Conservation (phyloP, 1,139 yeast species). For the Chernovozyma sophiae-reginae region DNA sequence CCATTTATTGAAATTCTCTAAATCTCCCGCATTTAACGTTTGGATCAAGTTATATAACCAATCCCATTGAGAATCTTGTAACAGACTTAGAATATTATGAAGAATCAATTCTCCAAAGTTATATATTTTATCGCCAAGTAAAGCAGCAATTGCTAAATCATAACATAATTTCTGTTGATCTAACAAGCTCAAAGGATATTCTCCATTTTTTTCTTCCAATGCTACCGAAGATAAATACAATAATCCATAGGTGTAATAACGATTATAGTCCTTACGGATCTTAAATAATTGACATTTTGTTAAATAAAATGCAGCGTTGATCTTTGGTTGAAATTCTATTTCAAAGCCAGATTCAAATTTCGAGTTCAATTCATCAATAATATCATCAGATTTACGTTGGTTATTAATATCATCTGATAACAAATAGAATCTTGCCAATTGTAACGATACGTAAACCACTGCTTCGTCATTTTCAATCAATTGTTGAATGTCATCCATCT, state of each 20-base stretch:
- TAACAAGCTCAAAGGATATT: slow-evolving; percentile 14
- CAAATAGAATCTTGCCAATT: slow-evolving; percentile 70
- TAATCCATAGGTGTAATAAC: slow-evolving; percentile 64
- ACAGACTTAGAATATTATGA: slow-evolving; percentile 72
- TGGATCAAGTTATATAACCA: slow-evolving; percentile 76
- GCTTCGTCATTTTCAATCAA: slow-evolving; percentile 39
- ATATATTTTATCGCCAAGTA: slow-evolving; percentile 87
- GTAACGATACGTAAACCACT: slow-evolving; percentile 64
- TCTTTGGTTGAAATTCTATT: slow-evolving; percentile 55
- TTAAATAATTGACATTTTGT: slow-evolving; percentile 77
- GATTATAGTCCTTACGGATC: slow-evolving; percentile 70
- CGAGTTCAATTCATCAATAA: slow-evolving; percentile 58
- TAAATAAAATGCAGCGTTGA: slow-evolving; percentile 80
- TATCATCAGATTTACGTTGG: slow-evolving; percentile 54
- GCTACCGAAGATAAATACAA: slow-evolving; percentile 51
- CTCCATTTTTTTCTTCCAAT: slow-evolving; percentile 23
- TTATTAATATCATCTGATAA: slow-evolving; percentile 39
- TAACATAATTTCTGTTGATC: slow-evolving; percentile 54
- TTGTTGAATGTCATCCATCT: slow-evolving; percentile 29
- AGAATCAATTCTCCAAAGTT: slow-evolving; percentile 92
- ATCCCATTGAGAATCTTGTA: slow-evolving; percentile 47
- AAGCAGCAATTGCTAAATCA: slow-evolving; percentile 81
- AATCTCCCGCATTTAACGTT: slow-evolving; percentile 75
- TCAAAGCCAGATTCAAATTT: slow-evolving; percentile 28
- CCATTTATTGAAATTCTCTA: slow-evolving; percentile 54